phyloP scores from a whole-genome alignment of 2,329 filamentous ascomycete species.

The Pestalotiopsis sp. region DNA sequence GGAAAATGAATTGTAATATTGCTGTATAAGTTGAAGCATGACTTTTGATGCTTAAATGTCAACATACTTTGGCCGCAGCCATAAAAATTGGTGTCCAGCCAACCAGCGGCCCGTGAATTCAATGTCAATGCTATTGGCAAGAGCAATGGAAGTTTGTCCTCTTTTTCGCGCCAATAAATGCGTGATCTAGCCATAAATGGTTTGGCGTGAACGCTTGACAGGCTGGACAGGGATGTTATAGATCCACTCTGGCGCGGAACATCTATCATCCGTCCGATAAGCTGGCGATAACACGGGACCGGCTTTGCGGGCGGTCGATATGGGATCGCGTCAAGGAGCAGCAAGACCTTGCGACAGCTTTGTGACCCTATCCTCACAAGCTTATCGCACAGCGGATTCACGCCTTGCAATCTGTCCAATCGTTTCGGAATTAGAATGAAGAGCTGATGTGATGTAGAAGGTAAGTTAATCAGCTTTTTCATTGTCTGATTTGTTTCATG shows the following conservation, averaged over 20 bases:
- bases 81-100: background rate
- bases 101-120: background rate
- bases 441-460: constrained; percentile 12
- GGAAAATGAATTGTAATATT: no score
- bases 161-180: background rate
- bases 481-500: background rate
- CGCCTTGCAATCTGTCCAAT: background rate
- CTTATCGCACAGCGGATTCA: background rate
- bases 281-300: background rate
- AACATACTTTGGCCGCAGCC: no score
- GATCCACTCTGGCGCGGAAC: background rate
- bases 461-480: background rate
- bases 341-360: constrained; percentile 12
- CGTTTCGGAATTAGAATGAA: background rate
- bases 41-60: no score
- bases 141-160: background rate
- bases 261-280: background rate
- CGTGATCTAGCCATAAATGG: background rate
- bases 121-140: background rate
- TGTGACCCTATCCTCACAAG: background rate
- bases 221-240: background rate
- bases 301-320: constrained; percentile 4
- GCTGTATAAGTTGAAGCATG: no score
- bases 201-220: background rate
- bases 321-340: constrained; percentile 4